A percentile compares a stretch with the other conserved stretches of the same genome.
These are phyloP conservation scores for Lablab purpureus DNA, from an alignment of 306 rosid species.

Conservation along the genomic window DNA sequence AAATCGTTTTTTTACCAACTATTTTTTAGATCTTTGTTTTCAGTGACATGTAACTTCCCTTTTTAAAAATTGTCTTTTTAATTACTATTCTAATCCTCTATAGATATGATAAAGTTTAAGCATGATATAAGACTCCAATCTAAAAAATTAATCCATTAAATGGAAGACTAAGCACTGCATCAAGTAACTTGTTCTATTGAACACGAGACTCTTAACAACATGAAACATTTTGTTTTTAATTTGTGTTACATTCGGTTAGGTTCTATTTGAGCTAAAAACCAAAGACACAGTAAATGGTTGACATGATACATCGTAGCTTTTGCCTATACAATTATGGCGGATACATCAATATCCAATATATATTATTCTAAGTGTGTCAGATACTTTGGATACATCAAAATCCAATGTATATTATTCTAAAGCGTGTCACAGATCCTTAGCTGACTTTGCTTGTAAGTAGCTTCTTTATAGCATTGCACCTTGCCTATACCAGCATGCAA, in stretches of 20 bases:
- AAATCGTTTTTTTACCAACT: too few species aligned
- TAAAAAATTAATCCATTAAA: too few species aligned
- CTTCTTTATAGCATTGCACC: constrained; percentile 37
- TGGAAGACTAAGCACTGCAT: too few species aligned
- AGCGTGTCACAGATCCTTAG: neutral
- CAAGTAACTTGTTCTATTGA: too few species aligned
- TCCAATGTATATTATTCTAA: constrained; percentile 21
- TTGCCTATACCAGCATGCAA: neutral
- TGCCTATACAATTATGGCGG: constrained; percentile 13
- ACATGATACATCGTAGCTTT: constrained; percentile 56
- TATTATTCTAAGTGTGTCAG: constrained; percentile 29
- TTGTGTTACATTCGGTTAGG: neutral
- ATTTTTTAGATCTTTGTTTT: too few species aligned
- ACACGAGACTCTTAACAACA: too few species aligned
- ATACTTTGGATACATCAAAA: constrained; percentile 18
- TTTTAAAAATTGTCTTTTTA: too few species aligned
- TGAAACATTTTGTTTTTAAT: neutral
- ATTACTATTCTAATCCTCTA: too few species aligned
- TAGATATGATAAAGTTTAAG: too few species aligned
- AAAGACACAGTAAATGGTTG: constrained; percentile 36
- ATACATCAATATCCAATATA: constrained; percentile 45
- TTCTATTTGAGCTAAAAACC: neutral
- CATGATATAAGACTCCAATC: too few species aligned
- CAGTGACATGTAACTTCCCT: too few species aligned
- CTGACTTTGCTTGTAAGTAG: constrained; percentile 4